Evolutionary conservation across 306 rosid genomes (phyloP).

Genomic region (Trichosanthes cucumerina): DNA sequence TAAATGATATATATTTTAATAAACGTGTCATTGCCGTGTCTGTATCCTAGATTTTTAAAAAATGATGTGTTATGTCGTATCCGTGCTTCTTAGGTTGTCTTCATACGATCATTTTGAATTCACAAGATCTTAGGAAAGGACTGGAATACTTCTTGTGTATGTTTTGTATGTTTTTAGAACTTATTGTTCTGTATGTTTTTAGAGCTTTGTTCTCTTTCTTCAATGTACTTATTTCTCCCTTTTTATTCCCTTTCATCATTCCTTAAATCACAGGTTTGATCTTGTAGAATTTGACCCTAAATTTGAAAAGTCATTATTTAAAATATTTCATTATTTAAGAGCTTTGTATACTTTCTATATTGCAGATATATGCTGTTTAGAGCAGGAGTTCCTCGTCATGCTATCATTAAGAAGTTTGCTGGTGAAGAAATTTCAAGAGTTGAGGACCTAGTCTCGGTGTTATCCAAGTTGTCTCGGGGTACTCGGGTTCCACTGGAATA

Average conservation of each 20-base stretch:
- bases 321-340: neutral
- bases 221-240: neutral
- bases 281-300: neutral
- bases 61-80: too few relatives aligned
- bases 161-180: conserved; percentile 3
- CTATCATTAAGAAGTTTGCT: conserved; percentile 87
- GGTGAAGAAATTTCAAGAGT: conserved; percentile 72
- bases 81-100: neutral
- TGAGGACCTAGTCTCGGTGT: conserved; percentile 58
- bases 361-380: conserved; percentile 84
- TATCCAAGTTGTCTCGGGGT: conserved; percentile 75
- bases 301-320: neutral
- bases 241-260: neutral
- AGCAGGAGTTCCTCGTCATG: conserved; percentile 95
- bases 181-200: conserved; percentile 5
- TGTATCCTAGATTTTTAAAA: too few relatives aligned
- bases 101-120: neutral
- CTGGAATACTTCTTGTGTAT: neutral
- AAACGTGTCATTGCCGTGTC: too few relatives aligned
- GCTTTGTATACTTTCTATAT: conserved; percentile 12
- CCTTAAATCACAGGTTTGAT: neutral
- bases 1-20: too few relatives aligned
- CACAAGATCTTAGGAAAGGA: neutral
- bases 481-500: conserved; percentile 84
- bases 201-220: conserved; percentile 7